Percentiles rank a stretch among this genome's conserved stretches.
Evolutionary conservation across 2,329 filamentous ascomycete species (phyloP).

Genomic region (Stagonosporopsis tanaceti): DNA sequence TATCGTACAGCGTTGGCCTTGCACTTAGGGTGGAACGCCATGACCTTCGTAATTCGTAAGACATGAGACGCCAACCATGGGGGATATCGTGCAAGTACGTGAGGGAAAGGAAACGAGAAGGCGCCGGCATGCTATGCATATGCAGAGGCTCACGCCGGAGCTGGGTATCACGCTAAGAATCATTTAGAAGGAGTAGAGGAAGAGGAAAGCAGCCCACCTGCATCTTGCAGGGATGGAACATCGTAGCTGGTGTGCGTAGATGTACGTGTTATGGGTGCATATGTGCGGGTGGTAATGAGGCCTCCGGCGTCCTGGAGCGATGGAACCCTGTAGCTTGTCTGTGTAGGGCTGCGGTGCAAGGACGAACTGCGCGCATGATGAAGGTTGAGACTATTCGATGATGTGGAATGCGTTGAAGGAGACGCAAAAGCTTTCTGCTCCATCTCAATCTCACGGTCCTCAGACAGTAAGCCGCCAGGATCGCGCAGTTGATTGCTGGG

Average conservation of each 20-base stretch:
- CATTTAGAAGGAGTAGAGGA: slow-evolving; percentile 23
- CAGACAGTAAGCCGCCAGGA: slow-evolving; percentile 34
- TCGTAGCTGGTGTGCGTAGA: slow-evolving; percentile 34
- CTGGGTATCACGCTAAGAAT: slow-evolving; percentile 46
- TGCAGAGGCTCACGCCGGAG: slow-evolving; percentile 28
- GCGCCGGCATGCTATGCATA: slow-evolving; percentile 32
- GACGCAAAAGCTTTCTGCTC: slow-evolving; percentile 23
- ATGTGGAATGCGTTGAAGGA: slow-evolving; percentile 26
- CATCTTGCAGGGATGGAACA: slow-evolving; percentile 42
- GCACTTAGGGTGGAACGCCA: slow-evolving; percentile 1
- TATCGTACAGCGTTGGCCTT: slow-evolving; percentile 10
- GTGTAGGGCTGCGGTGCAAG: slow-evolving; percentile 32
- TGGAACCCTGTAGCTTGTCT: slow-evolving; percentile 34
- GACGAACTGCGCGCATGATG: slow-evolving; percentile 21
- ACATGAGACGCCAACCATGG: slow-evolving; percentile 26
- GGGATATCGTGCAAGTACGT: slow-evolving; percentile 30
- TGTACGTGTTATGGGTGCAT: slow-evolving; percentile 29
- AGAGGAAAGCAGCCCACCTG: slow-evolving; percentile 42
- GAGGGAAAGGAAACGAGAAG: slow-evolving; percentile 12
- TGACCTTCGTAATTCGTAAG: slow-evolving; percentile 27
- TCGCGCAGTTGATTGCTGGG: slow-evolving; percentile 37
- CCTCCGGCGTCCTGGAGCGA: slow-evolving; percentile 43
- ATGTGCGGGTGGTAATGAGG: slow-evolving; percentile 29
- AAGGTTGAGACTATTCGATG: slow-evolving; percentile 21
- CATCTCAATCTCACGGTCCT: slow-evolving; percentile 33